Evolutionary conservation across 208 protist genomes (phyloP).

Genomic region (Porcisia deanei): DNA sequence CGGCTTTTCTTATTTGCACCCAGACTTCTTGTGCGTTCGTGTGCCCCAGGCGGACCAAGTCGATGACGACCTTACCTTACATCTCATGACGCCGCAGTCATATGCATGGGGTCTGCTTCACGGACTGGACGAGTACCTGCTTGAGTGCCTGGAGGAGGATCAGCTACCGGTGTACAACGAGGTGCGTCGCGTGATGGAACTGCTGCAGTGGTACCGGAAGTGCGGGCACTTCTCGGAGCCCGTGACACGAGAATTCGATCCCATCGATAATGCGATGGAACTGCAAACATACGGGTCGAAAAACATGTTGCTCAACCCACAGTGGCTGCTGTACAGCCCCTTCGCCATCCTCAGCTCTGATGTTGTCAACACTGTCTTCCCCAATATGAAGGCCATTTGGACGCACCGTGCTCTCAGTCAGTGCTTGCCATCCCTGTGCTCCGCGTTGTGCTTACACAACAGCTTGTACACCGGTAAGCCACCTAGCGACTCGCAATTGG

Average conservation of each 20-base stretch:
- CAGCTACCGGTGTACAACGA: constrained; percentile 75
- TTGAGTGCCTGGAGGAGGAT: constrained; percentile 87
- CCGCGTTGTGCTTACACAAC: constrained; percentile 84
- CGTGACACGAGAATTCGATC: constrained; percentile 69
- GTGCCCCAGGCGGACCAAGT: constrained; percentile 59
- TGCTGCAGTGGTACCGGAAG: constrained; percentile 89
- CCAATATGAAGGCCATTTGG: constrained; percentile 80
- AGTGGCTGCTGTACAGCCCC: constrained; percentile 86
- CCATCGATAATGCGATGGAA: constrained; percentile 83
- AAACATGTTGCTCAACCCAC: constrained; percentile 49
- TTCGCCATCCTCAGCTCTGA: constrained; percentile 82
- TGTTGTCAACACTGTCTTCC: constrained; percentile 66
- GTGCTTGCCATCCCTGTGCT: constrained; percentile 88
- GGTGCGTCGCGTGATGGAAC: constrained; percentile 67
- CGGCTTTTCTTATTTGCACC: constrained; percentile 57
- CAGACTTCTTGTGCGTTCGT: constrained; percentile 77
- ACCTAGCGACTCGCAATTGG: constrained; percentile 83
- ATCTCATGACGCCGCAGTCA: constrained; percentile 87
- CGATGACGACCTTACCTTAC: constrained; percentile 86
- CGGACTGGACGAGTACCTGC: constrained; percentile 89
- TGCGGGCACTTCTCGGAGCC: constrained; percentile 82
- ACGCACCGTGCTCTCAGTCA: constrained; percentile 86
- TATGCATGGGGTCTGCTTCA: constrained; percentile 89
- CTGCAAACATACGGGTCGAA: constrained; percentile 82
- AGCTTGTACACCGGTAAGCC: constrained; percentile 86